Evolutionary conservation across 2,329 filamentous ascomycete genomes (phyloP).

Genomic region (Neobulgaria alba): DNA sequence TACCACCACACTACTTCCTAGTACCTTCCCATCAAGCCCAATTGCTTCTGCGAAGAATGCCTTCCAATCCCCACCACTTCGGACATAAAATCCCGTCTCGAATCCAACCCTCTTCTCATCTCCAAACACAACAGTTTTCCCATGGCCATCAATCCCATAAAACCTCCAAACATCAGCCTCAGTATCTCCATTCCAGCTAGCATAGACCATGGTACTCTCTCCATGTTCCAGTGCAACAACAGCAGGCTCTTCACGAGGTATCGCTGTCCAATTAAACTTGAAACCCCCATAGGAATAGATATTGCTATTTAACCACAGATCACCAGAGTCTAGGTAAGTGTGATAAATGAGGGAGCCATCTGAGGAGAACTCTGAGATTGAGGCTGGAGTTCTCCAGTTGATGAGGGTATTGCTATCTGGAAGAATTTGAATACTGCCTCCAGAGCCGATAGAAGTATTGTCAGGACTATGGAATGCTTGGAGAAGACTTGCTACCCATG

Average conservation of each 20-base stretch:
- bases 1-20: not conserved
- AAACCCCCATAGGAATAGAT: conserved; percentile 34
- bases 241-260: conserved; percentile 30
- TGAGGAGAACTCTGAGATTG: conserved; percentile 19
- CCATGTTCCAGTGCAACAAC: conserved; percentile 29
- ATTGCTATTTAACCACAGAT: conserved; percentile 13
- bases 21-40: not conserved
- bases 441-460: conserved; percentile 15
- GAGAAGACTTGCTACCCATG: conserved; percentile 13
- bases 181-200: conserved; percentile 47
- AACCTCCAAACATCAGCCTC: conserved; percentile 35
- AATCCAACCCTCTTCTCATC: conserved; percentile 35
- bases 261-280: conserved; percentile 32
- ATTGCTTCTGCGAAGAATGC: not conserved
- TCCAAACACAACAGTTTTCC: conserved; percentile 31
- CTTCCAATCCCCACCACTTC: not conserved
- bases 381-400: conserved; percentile 19
- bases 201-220: conserved; percentile 35
- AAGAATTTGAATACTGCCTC: conserved; percentile 20
- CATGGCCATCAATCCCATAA: conserved; percentile 23
- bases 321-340: conserved; percentile 31
- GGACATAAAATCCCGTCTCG: conserved; percentile 29
- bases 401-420: conserved; percentile 20
- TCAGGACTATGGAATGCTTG: conserved; percentile 16
- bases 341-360: conserved; percentile 32